These are phyloP conservation scores for Fonsecaea erecta DNA, from an alignment of 2,329 filamentous ascomycete species.

Conservation along the genomic window DNA sequence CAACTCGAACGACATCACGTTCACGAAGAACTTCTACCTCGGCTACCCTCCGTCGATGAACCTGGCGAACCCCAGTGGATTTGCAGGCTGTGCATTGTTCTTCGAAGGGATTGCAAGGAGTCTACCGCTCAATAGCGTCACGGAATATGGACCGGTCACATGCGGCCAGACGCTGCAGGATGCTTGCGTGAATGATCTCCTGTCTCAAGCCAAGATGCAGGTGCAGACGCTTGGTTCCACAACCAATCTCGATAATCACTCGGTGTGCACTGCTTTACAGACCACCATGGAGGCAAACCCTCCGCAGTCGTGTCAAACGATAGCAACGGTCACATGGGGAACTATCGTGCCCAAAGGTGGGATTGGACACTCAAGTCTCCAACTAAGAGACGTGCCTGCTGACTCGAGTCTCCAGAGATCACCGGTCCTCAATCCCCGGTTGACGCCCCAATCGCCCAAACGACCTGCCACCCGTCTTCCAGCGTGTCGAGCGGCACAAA, in stretches of 20 bases:
- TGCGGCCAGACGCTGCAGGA: conserved; percentile 21
- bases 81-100: conserved; percentile 27
- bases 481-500: conserved; percentile 12
- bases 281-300: conserved; percentile 17
- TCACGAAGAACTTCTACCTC: conserved; percentile 29
- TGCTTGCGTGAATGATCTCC: conserved; percentile 22
- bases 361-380: too few species aligned
- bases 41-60: conserved; percentile 22
- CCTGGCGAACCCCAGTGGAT: conserved; percentile 7
- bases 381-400: not conserved
- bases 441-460: conserved; percentile 9
- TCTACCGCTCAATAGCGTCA: conserved; percentile 17
- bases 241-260: not conserved
- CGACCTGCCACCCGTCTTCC: conserved; percentile 23
- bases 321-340: conserved; percentile 27
- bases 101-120: conserved; percentile 30
- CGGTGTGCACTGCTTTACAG: conserved; percentile 22
- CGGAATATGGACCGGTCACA: conserved; percentile 23
- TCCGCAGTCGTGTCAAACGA: conserved; percentile 18
- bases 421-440: conserved; percentile 18
- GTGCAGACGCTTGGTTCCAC: conserved; percentile 10
- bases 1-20: conserved; percentile 6
- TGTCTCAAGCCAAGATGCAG: conserved; percentile 18
- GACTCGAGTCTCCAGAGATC: conserved; percentile 12
- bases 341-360: conserved; percentile 25